Evolutionary conservation across 306 rosid genomes (phyloP).

Genomic region (Luffa acutangula): DNA sequence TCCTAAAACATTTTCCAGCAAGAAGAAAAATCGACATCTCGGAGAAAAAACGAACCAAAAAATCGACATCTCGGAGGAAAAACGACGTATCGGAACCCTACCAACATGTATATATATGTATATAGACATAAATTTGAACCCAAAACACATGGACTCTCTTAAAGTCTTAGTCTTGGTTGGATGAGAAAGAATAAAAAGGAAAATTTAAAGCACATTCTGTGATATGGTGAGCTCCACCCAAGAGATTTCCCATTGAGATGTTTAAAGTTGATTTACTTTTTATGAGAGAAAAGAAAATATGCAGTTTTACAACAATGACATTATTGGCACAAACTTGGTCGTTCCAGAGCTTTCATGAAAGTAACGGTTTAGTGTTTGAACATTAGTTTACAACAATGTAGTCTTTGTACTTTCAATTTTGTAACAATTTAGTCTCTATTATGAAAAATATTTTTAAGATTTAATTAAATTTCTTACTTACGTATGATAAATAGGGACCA

Average conservation of each 20-base stretch:
- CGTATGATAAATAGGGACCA: too few relatives aligned
- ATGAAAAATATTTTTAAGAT: too few relatives aligned
- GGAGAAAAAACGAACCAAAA: not conserved
- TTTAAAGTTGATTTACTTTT: not conserved
- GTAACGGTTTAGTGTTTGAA: too few relatives aligned
- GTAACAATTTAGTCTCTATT: too few relatives aligned
- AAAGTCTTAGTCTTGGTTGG: not conserved
- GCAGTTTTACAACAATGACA: not conserved
- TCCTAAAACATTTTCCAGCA: not conserved
- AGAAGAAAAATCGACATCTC: not conserved
- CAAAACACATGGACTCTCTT: not conserved
- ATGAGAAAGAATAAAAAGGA: not conserved
- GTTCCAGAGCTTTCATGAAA: too few relatives aligned
- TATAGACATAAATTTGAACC: not conserved
- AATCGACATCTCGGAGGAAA: not conserved
- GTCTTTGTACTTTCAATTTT: too few relatives aligned
- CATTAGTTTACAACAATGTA: too few relatives aligned
- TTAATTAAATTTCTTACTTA: too few relatives aligned
- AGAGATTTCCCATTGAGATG: not conserved
- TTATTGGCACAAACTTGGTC: not conserved
- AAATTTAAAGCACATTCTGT: not conserved
- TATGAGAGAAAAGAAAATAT: not conserved
- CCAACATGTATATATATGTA: not conserved
- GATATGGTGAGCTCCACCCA: not conserved
- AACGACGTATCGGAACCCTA: not conserved